Evolutionary conservation across 2,329 filamentous ascomycete genomes (phyloP), one percentile per base, ranked within the genome.

Genomic region (Ustilaginoidea virens): DNA sequence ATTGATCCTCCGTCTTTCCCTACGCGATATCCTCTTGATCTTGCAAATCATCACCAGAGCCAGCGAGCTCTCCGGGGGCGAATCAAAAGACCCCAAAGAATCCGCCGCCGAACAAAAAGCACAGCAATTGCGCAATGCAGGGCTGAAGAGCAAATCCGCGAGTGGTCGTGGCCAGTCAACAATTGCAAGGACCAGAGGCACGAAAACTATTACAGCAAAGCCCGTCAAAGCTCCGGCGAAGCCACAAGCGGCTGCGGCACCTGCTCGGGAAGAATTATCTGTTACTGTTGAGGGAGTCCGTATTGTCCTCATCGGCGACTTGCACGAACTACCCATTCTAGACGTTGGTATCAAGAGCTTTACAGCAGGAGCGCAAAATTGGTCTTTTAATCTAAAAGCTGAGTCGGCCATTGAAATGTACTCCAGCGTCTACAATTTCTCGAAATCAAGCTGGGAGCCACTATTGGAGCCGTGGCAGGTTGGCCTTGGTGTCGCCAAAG

Each of bases 341-440:
- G 92, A 99, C 48, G 73, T 92, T 54, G 92, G 82, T 39, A 74
- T 98, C 43, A 93, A 93, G 55, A 75, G 77, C 30, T 96, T 96
- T 46, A 80, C 73, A 5, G 69, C 87, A 3, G 74, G 79, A 25
- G 81, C 92, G 4, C 74, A 79, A 39, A 83, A 98, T 47, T 99
- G 90, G 90, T 87, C 87, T 1, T 77, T 75, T 5, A 78, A 76
- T 14, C 65, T 98, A 51, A 85, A 76, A 44, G 87, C 82, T 0
- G 83, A 94, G 46, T 80, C 83, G 0, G 79, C 73, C n/a, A 75
- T 98, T 27, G 83, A 94, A 37, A 83, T 87, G 38, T 93, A 93
- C 52, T 71, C 92, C 42, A 98, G 96, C 44, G 78, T 98, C 16
- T 98, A 93, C 63, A 98, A 98, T 53, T 98, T 98, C 55, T 90